A percentile compares a stretch with the other conserved stretches of the same genome.
phyloP scores from a whole-genome alignment of 345 rosid genomes.

The Erucastrum elatum region DNA sequence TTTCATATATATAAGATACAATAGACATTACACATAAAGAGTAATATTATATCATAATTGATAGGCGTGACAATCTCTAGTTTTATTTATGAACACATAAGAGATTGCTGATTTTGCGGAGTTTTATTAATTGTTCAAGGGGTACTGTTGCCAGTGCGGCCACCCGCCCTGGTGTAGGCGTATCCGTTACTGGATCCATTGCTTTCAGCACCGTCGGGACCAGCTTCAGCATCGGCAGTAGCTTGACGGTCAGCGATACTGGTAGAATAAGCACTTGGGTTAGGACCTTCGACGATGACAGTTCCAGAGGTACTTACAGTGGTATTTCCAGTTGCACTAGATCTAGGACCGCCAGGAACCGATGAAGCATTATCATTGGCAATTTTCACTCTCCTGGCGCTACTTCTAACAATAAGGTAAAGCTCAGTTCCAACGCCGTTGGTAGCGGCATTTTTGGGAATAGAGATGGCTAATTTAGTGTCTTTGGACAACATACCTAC shows the following conservation, averaged over 20 bases:
- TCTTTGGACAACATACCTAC: neutral
- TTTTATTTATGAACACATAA: conserved; percentile 22
- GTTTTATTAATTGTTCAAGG: neutral
- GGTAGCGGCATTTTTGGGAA: neutral
- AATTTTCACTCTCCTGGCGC: neutral
- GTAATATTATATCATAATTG: neutral
- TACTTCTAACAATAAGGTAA: neutral
- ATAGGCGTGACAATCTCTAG: conserved; percentile 3
- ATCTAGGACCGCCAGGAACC: neutral
- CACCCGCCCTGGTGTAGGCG: neutral
- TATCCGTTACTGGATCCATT: neutral
- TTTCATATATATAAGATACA: neutral
- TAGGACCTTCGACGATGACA: neutral
- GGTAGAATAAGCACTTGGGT: neutral
- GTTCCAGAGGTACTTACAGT: neutral
- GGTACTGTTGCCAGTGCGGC: neutral
- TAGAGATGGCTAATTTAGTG: neutral
- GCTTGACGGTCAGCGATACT: neutral
- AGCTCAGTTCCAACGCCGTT: neutral
- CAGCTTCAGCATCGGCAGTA: neutral
- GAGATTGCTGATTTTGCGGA: conserved; percentile 12
- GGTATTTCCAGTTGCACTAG: neutral
- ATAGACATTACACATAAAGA: neutral
- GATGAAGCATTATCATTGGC: no score
- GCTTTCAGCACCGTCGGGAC: neutral